These are phyloP conservation scores for Funneliformis geosporum DNA, from an alignment of 192 early-diverging fungal species.

Conservation along the genomic window DNA sequence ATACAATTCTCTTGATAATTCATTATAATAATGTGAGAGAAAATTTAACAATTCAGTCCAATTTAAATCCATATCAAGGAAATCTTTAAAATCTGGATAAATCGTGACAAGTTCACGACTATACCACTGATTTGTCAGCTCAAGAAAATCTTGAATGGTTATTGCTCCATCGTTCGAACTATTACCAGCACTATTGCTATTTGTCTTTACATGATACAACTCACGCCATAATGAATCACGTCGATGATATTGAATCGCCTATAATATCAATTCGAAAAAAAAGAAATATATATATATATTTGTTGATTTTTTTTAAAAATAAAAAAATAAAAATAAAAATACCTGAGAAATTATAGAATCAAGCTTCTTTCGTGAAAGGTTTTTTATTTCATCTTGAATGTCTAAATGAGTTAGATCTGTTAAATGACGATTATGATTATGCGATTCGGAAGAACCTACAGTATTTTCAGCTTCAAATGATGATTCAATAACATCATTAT, in stretches of 20 bases:
- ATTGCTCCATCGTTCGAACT: conserved; percentile 30
- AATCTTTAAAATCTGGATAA: conserved; percentile 43
- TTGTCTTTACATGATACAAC: background rate
- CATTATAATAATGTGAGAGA: conserved; percentile 36
- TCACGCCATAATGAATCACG: background rate
- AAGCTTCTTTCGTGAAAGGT: too few species aligned
- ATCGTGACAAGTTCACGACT: conserved; percentile 41
- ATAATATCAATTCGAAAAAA: too few species aligned
- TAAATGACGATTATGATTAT: background rate
- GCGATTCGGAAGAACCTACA: too few species aligned
- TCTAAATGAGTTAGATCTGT: background rate
- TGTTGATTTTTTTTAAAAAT: too few species aligned
- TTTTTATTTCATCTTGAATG: too few species aligned
- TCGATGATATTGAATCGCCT: background rate
- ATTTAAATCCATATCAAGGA: conserved; percentile 41
- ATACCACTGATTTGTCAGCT: conserved; percentile 42
- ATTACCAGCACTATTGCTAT: conserved; percentile 8
- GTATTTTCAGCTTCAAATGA: background rate
- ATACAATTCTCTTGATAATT: conserved; percentile 41
- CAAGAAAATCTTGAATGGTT: conserved; percentile 46
- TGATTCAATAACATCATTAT: background rate
- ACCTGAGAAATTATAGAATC: too few species aligned
- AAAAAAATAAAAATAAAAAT: too few species aligned
- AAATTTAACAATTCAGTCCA: conserved; percentile 44
- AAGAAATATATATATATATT: too few species aligned